Evolutionary conservation across 2,329 filamentous ascomycete genomes (phyloP), one percentile per base, ranked within the genome.

Genomic region (Trichoderma sp.): DNA sequence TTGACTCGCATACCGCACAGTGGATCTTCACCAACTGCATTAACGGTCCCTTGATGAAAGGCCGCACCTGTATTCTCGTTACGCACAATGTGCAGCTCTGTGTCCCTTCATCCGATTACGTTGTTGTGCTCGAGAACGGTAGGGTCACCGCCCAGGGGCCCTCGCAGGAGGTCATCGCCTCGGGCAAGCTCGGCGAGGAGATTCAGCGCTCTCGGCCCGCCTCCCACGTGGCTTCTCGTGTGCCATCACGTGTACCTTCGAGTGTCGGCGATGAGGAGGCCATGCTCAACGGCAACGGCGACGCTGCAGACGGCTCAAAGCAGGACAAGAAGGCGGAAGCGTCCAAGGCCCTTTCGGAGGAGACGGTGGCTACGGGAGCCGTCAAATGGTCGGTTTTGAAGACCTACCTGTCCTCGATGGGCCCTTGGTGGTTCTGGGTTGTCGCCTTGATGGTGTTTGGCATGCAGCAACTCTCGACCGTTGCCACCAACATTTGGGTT

Each of bases 11-110:
- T 72, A 98, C 95, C 0, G 93, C 93, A 2, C 96, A 97, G 76
- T 97, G 96, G 89, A 98, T 99, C 70, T 98, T 98, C 78, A 90
- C 90, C 74, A 90, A 97, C 77, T 96, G 93, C 66, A 89, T 99
- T 68, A 89, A 89, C 71, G 95, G 95, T 2, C 91, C 92, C 6
- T 79, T 99, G 59, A 98, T 99, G 95, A 80, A 85, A 65, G 84
- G 88, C 73, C 88, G 95, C 48, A 98, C 95, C 30, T 98, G 95
- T 76, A 92, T 99, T 62, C 83, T 99, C 50, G 94, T 99, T 43
- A 97, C 95, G 0, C 95, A 99, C 80, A 99, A 98, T 73, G 86
- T 95, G 30, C 86, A 91, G n/a, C 85, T 99, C 19, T 95, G 92
- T 70, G 87, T 93, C 7, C 92, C 93, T 5, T 83, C 88, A 43